Conservation (phyloP, 2,329 filamentous ascomycete genomes). For the Fusarium virguliforme region DNA sequence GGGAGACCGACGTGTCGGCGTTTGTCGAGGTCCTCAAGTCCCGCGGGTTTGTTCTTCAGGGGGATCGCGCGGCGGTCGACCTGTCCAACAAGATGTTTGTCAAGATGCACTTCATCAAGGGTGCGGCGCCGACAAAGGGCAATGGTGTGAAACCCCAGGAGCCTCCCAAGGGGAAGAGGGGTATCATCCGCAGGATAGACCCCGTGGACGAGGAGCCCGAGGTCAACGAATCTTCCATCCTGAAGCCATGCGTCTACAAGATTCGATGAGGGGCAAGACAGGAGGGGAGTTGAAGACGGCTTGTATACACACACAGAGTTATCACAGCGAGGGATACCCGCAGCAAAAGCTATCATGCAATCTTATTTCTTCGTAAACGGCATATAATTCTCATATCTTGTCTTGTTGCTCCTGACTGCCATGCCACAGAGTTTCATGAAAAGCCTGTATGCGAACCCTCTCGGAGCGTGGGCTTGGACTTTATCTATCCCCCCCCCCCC, state of each 20-base stretch:
- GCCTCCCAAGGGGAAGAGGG: conserved; percentile 68
- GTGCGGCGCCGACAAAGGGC: conserved; percentile 80
- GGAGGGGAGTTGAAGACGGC: background rate
- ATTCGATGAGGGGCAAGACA: conserved; percentile 70
- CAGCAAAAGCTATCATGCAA: conserved; percentile 37
- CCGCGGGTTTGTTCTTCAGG: conserved; percentile 88
- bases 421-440: conserved; percentile 29
- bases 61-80: conserved; percentile 78
- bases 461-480: conserved; percentile 33
- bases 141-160: conserved; percentile 77
- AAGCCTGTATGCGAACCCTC: conserved; percentile 31
- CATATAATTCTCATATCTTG: conserved; percentile 39
- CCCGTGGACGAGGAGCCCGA: conserved; percentile 74
- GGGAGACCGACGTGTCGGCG: conserved; percentile 87
- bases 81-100: conserved; percentile 98
- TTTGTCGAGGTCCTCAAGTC: conserved; percentile 88
- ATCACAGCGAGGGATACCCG: conserved; percentile 39
- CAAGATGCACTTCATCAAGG: conserved; percentile 94
- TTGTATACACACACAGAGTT: conserved; percentile 28
- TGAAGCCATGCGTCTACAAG: conserved; percentile 98
- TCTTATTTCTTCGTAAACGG: conserved; percentile 33
- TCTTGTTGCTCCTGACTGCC: conserved; percentile 38
- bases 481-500: conserved; percentile 41
- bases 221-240: conserved; percentile 74
- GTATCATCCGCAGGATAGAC: conserved; percentile 70